Base-by-base conservation (phyloP, 2,329 filamentous ascomycete species). In the Colletotrichum eleusines region DNA sequence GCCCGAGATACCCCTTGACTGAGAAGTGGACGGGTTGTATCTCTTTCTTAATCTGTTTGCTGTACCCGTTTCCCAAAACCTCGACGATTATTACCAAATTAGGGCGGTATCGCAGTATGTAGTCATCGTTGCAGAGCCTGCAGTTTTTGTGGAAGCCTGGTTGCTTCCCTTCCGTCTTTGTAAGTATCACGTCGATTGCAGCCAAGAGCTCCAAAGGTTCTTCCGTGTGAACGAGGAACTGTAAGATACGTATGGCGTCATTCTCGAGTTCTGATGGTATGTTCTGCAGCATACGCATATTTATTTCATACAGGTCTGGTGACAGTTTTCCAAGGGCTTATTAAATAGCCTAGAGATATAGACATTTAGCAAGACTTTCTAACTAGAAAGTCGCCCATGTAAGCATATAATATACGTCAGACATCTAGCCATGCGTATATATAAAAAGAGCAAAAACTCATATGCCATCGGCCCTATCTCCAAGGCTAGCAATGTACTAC, bases 21-120 rank as follows among this genome's bases (percentile, higher is more conserved):
- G 75, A 76, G 40, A 76, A 75, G n/a, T 78, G 74, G 7, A 75
- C 66, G 20, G 77, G 72, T 12, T 75, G 75, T 1, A 78, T 69
- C 33, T 64, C 60, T 16, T 16, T 40, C 12, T 14, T 5, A 40
- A 5, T 16, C 12, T 9, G 12, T 3, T 40, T 40, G 1, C 14
- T 40, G 38, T 35, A 6, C 33, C 8, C 9, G 35, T 35, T 11
- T 8, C 12, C 9, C 35, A 1, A 2, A 11, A 14, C 35, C 35
- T 38, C 38, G 5, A 12, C 18, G 16, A 42, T 20, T 42, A 42
- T 46, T 28, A 76, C 51, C 26, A 78, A 59, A 54, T 74, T 50
- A 0, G 74, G 76, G 46, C 73, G 75, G 26, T 75, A 74, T 11
- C 12, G 18, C 26, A 74, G 12, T 38, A 75, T 26, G 0, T 74